Evolutionary conservation across 2,329 filamentous ascomycete genomes (phyloP), one percentile per base, ranked within the genome.

Genomic region (Pseudocercospora macadamiae): DNA sequence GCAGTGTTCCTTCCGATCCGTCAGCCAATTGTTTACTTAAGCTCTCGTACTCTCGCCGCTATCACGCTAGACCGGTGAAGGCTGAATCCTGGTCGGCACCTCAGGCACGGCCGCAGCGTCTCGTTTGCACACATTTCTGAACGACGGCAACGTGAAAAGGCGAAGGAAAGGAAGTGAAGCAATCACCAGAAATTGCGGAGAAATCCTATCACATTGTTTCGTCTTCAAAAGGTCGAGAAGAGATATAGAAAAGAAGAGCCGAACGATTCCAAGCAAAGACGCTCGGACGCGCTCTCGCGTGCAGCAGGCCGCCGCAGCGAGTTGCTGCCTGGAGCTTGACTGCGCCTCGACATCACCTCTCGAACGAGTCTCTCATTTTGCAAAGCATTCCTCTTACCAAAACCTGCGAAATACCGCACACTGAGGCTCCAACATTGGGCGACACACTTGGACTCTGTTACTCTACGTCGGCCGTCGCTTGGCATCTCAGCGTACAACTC

Each of bases 11-110:
- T 45, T 21, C 42, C 42, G 42, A 45, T 25, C 42, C 42, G 21
- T 21, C 42, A 10, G 42, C 42, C 42, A 45, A 45, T 45, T 14
- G 42, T 21, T 21, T 25, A 21, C 19, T 45, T 45, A 45, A 25
- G 42, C 42, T 45, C 42, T 45, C 42, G 42, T 45, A 45, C 42
- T 45, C 42, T 18, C n/a, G n/a, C n/a, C n/a, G n/a, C n/a, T n/a
- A n/a, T 39, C 36, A 6, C 42, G 42, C 42, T 45, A 47, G 42
- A 47, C 42, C 42, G 42, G 42, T 47, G 42, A 28, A 47, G 23
- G 42, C 23, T 12, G 42, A 12, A 47, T 47, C 23, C 23, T 26
- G 42, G 42, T 5, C 4, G 14, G 23, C 9, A 23, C 42, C 42
- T 47, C 19, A 47, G 42, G 42, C 42, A n/a, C 42, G 37, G 23